These are phyloP conservation scores for Aspergillus sp. DNA, from an alignment of 2,329 filamentous ascomycete genomes.

Conservation along the genomic window DNA sequence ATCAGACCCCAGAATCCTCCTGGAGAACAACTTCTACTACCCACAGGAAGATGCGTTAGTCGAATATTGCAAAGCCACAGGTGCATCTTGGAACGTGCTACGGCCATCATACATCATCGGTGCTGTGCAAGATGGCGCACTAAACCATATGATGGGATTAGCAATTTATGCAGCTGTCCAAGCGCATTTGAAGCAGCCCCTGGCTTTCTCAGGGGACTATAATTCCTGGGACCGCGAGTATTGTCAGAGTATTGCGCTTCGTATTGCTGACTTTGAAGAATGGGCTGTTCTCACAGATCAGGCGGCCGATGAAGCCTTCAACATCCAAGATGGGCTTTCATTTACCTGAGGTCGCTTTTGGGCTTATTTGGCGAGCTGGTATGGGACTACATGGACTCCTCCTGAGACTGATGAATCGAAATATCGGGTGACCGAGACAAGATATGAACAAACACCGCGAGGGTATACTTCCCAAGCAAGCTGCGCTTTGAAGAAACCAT, in stretches of 20 bases:
- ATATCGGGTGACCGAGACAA: conserved; percentile 15
- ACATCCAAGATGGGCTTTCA: conserved; percentile 41
- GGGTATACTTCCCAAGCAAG: conserved; percentile 43
- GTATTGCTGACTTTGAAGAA: conserved; percentile 48
- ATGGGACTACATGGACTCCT: conserved; percentile 33
- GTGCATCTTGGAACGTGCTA: conserved; percentile 42
- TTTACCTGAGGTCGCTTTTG: conserved; percentile 48
- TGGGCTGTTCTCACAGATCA: conserved; percentile 44
- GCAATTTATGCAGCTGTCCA: conserved; percentile 48
- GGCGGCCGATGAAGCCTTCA: conserved; percentile 46
- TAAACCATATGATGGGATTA: conserved; percentile 47
- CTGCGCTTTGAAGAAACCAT: conserved; percentile 31
- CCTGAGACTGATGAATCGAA: conserved; percentile 19
- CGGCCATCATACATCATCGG: conserved; percentile 48
- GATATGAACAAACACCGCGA: conserved; percentile 19
- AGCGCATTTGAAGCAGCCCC: conserved; percentile 34
- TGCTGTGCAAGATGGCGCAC: conserved; percentile 45
- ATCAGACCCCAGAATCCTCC: conserved; percentile 38
- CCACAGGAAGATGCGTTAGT: conserved; percentile 48
- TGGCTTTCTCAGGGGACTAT: conserved; percentile 44
- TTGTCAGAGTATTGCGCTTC: conserved; percentile 39
- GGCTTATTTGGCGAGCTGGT: conserved; percentile 44
- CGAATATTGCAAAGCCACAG: conserved; percentile 36
- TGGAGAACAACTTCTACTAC: conserved; percentile 54
- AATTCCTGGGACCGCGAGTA: conserved; percentile 41